Conservation (phyloP, 306 rosid genomes). For the apple (Malus domestica) region ASM211411v1 NC_041801.1:37211001-37211500, state of each 20-base stretch:
- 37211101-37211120: no score
- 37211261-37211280: neutral
- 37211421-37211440: constrained; percentile 84
- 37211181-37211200: no score
- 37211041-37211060: no score
- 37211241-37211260: neutral
- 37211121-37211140: no score
- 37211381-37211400: constrained; percentile 80
- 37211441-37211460: constrained; percentile 98
- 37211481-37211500: constrained; percentile 75
- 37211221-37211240: no score
- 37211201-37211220: no score
- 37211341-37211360: constrained; percentile 74
- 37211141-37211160: no score
- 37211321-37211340: constrained; percentile 25
- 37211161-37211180: no score
- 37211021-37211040: no score
- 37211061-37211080: no score
- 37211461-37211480: constrained; percentile 94
- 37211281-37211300: neutral
- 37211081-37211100: no score
- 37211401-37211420: constrained; percentile 91
- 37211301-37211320: neutral
- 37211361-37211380: constrained; percentile 91
- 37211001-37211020: no score